phyloP scores from a whole-genome alignment of 1,284 basidiomycete genomes.

The Kwoniella shivajii region DNA sequence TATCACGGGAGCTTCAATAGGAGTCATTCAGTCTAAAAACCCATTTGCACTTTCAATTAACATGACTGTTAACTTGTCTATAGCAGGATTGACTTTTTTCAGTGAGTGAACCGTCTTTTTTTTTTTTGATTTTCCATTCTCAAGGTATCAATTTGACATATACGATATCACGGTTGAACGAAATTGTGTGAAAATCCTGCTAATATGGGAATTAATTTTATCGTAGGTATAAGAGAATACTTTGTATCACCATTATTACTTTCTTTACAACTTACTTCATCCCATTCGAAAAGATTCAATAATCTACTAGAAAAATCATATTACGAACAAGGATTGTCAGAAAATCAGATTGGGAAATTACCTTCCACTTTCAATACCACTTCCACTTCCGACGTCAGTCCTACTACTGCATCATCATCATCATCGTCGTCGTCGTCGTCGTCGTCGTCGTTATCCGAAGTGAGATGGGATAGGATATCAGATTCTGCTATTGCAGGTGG shows the following conservation, averaged over 20 bases:
- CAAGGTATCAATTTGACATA: neutral
- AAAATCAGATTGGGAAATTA: constrained; percentile 24
- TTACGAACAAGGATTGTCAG: constrained; percentile 10
- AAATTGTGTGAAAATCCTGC: neutral
- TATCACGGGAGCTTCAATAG: constrained; percentile 38
- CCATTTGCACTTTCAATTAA: constrained; percentile 36
- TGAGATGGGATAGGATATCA: constrained; percentile 38
- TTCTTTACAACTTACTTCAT: constrained; percentile 22
- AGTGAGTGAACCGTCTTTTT: constrained; percentile 36
- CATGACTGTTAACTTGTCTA: constrained; percentile 45
- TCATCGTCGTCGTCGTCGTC: too few relatives aligned
- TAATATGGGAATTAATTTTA: neutral
- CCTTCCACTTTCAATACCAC: constrained; percentile 9
- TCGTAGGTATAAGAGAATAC: constrained; percentile 50
- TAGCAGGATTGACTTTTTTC: constrained; percentile 46
- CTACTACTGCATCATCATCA: too few relatives aligned
- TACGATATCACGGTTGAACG: neutral
- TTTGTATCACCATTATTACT: constrained; percentile 46
- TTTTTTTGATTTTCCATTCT: too few relatives aligned
- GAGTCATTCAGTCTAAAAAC: constrained; percentile 32
- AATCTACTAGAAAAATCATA: constrained; percentile 5
- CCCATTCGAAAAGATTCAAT: constrained; percentile 24
- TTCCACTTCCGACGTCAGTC: too few relatives aligned
- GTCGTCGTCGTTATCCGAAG: constrained; percentile 30
- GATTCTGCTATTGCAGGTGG: constrained; percentile 44